Conservation (phyloP, 371 early-diverging fungal species). For the Gilbertella persicaria region DNA sequence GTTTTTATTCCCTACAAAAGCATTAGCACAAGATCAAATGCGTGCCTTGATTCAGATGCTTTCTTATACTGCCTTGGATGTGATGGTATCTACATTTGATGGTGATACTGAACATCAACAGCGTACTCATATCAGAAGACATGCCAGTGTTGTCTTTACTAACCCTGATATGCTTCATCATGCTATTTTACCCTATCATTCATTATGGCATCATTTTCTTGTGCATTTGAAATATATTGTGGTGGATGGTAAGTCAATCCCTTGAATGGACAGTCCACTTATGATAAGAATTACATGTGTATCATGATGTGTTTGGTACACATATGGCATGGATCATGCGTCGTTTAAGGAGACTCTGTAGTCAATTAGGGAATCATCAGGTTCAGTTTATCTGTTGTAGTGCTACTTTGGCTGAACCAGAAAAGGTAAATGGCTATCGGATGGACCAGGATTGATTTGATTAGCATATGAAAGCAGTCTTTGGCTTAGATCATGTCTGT, state of each 20-base stretch:
- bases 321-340: slow-evolving; percentile 70
- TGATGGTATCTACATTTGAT: slow-evolving; percentile 40
- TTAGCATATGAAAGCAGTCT: slow-evolving; percentile 49
- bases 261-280: not conserved
- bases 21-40: slow-evolving; percentile 82
- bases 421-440: slow-evolving; percentile 21
- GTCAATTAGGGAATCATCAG: slow-evolving; percentile 40
- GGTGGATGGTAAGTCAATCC: slow-evolving; percentile 60
- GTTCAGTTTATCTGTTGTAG: slow-evolving; percentile 69
- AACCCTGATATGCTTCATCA: slow-evolving; percentile 86
- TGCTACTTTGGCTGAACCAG: slow-evolving; percentile 58
- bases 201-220: slow-evolving; percentile 61
- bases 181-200: slow-evolving; percentile 64
- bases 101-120: slow-evolving; percentile 51
- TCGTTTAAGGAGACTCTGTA: slow-evolving; percentile 62
- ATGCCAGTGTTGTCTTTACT: slow-evolving; percentile 68
- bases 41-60: slow-evolving; percentile 34
- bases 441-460: not conserved
- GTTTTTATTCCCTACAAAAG: slow-evolving; percentile 75
- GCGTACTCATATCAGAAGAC: slow-evolving; percentile 49
- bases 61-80: too few species aligned
- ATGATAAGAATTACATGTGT: slow-evolving; percentile 68
- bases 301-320: slow-evolving; percentile 69
- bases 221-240: slow-evolving; percentile 60
- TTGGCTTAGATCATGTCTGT: slow-evolving; percentile 37